A percentile compares a stretch with the other conserved stretches of the same genome.
These are phyloP conservation scores for Uncinocarpus reesii DNA, from an alignment of 2,329 filamentous ascomycete genomes.

Conservation along the genomic window DNA sequence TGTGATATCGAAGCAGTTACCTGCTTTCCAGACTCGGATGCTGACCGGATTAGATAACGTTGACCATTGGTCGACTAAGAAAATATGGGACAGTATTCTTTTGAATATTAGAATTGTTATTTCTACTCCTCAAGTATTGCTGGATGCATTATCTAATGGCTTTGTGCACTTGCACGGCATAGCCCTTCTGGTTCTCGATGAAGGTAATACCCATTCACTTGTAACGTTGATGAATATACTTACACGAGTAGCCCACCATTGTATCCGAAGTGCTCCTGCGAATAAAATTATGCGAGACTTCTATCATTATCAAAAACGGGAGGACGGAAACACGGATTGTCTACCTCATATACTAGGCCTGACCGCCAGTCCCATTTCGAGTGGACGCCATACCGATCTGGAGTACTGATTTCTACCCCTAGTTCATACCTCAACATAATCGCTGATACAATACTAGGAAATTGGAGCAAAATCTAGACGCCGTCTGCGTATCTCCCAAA, in stretches of 20 bases:
- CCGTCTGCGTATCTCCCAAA: constrained; percentile 58
- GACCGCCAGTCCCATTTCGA: constrained; percentile 67
- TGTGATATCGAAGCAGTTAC: constrained; percentile 51
- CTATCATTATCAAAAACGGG: constrained; percentile 47
- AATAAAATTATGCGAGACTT: constrained; percentile 63
- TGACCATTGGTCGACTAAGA: constrained; percentile 59
- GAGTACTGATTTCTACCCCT: constrained; percentile 28
- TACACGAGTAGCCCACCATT: constrained; percentile 56
- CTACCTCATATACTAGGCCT: constrained; percentile 64
- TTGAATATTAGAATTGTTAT: constrained; percentile 59
- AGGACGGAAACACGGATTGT: constrained; percentile 23
- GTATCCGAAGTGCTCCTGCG: constrained; percentile 52
- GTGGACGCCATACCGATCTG: constrained; percentile 46
- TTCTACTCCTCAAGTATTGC: constrained; percentile 64
- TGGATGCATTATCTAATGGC: constrained; percentile 62
- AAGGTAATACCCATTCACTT: constrained; percentile 46
- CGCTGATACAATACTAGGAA: constrained; percentile 24
- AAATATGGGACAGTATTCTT: constrained; percentile 58
- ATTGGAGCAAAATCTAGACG: constrained; percentile 61
- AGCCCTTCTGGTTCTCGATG: constrained; percentile 68
- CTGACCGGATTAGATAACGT: constrained; percentile 60
- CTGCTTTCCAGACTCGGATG: constrained; percentile 47
- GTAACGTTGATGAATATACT: neutral
- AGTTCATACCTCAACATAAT: neutral
- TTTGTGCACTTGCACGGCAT: constrained; percentile 58